These are phyloP conservation scores for Cyclospora cayetanensis DNA, from an alignment of 169 alveolate species.

Conservation along the genomic window DNA sequence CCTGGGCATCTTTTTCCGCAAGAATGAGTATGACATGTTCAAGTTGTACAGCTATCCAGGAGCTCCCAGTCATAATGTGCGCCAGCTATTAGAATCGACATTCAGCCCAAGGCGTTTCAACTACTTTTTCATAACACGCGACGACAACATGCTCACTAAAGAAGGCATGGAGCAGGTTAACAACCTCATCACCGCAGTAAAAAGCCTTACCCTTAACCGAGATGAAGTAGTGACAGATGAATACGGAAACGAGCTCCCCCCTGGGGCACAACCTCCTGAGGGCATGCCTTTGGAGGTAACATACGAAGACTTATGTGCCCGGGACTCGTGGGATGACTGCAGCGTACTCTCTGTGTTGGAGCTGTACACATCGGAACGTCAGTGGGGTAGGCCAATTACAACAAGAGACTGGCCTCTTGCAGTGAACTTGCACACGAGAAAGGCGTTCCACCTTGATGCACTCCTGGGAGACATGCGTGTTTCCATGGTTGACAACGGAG, in stretches of 20 bases:
- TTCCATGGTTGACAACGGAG: background rate
- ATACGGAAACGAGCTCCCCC: slow-evolving; percentile 1
- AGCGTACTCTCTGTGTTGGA: slow-evolving; percentile 76
- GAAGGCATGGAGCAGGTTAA: slow-evolving; percentile 1
- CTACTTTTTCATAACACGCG: background rate
- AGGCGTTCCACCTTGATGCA: slow-evolving; percentile 37
- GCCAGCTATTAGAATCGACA: background rate
- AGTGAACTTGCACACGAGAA: background rate
- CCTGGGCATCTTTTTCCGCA: slow-evolving; percentile 51
- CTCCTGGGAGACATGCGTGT: slow-evolving; percentile 38
- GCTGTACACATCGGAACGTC: slow-evolving; percentile 61
- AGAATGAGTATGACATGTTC: slow-evolving; percentile 56
- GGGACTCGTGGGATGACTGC: slow-evolving; percentile 77
- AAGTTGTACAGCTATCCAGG: slow-evolving; percentile 57
- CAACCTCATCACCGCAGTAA: background rate
- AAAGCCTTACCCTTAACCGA: background rate
- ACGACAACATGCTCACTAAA: background rate
- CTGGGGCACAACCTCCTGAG: background rate
- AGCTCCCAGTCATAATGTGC: slow-evolving; percentile 37
- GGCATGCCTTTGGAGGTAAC: slow-evolving; percentile 21
- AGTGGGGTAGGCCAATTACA: slow-evolving; percentile 57
- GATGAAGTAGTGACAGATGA: slow-evolving; percentile 50
- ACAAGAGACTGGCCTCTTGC: slow-evolving; percentile 56
- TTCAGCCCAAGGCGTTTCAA: slow-evolving; percentile 3
- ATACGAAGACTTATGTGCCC: slow-evolving; percentile 74